phyloP scores from a whole-genome alignment of 2,329 filamentous ascomycete genomes.

The Fusarium sacchari region DNA sequence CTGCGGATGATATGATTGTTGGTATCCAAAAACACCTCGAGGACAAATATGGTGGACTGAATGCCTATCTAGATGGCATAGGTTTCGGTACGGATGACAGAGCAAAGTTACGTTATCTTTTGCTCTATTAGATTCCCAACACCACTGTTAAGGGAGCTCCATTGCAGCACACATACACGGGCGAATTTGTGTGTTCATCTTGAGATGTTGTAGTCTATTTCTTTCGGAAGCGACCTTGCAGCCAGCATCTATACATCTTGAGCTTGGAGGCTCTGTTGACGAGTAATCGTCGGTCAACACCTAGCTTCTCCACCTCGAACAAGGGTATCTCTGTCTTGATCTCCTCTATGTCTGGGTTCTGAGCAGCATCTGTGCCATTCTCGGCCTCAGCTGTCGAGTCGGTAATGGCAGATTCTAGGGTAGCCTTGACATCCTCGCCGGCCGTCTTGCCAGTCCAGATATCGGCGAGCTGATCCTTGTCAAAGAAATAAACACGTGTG shows the following conservation, averaged over 20 bases:
- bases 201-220: conserved; percentile 53
- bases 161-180: background rate
- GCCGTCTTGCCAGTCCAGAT: conserved; percentile 74
- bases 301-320: conserved; percentile 82
- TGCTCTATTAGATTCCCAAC: conserved; percentile 51
- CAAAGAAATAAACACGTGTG: conserved; percentile 97
- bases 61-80: conserved; percentile 71
- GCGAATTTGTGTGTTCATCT: background rate
- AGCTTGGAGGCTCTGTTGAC: conserved; percentile 90
- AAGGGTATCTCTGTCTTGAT: conserved; percentile 41
- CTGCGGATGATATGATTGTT: conserved; percentile 71
- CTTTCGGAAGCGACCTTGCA: conserved; percentile 85
- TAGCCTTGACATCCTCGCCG: conserved; percentile 28
- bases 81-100: conserved; percentile 64
- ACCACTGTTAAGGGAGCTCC: background rate
- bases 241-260: conserved; percentile 99
- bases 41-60: conserved; percentile 71
- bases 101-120: conserved; percentile 51
- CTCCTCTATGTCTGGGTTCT: conserved; percentile 29
- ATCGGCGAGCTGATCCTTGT: conserved; percentile 78
- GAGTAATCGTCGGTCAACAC: conserved; percentile 86
- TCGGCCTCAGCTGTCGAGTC: background rate
- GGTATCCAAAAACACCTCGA: conserved; percentile 68
- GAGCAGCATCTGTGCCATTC: background rate
- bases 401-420: background rate